These are phyloP conservation scores for Trametes meyenii DNA, from an alignment of 768 basidiomycete species.

Conservation along the genomic window DNA sequence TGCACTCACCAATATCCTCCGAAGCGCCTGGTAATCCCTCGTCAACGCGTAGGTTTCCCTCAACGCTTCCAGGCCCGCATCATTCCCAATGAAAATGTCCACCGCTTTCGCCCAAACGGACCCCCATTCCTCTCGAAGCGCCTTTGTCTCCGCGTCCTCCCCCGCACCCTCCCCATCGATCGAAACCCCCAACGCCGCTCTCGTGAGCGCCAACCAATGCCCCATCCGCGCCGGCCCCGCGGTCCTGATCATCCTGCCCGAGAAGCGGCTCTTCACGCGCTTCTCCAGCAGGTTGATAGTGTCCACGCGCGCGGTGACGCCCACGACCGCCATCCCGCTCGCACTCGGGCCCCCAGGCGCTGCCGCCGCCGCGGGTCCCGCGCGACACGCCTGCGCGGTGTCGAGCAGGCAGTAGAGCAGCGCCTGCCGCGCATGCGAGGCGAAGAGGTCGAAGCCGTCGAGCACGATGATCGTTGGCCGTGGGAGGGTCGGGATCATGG, in stretches of 20 bases:
- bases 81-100: slow-evolving; percentile 57
- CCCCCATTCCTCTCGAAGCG: slow-evolving; percentile 54
- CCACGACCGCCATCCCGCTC: slow-evolving; percentile 83
- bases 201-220: slow-evolving; percentile 55
- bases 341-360: background rate
- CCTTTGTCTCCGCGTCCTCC: slow-evolving; percentile 28
- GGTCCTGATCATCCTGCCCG: slow-evolving; percentile 84
- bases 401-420: slow-evolving; percentile 95
- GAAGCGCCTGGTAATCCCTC: slow-evolving; percentile 60
- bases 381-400: slow-evolving; percentile 84
- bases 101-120: slow-evolving; percentile 59
- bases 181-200: slow-evolving; percentile 45
- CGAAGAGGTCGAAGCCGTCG: slow-evolving; percentile 94
- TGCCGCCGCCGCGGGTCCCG: slow-evolving; percentile 44
- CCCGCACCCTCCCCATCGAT: slow-evolving; percentile 7
- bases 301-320: slow-evolving; percentile 85
- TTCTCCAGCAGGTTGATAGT: slow-evolving; percentile 91
- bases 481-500: slow-evolving; percentile 74
- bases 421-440: slow-evolving; percentile 88
- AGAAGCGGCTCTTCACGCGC: slow-evolving; percentile 96
- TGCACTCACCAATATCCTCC: slow-evolving; percentile 60
- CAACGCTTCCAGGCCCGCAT: slow-evolving; percentile 46
- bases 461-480: slow-evolving; percentile 83
- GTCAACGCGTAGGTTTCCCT: slow-evolving; percentile 64
- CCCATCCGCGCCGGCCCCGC: slow-evolving; percentile 56